Percentiles rank a stretch among this genome's conserved stretches.
Conservation (phyloP, 2,329 filamentous ascomycete species). For the Amesomyces nigricolor region DNA sequence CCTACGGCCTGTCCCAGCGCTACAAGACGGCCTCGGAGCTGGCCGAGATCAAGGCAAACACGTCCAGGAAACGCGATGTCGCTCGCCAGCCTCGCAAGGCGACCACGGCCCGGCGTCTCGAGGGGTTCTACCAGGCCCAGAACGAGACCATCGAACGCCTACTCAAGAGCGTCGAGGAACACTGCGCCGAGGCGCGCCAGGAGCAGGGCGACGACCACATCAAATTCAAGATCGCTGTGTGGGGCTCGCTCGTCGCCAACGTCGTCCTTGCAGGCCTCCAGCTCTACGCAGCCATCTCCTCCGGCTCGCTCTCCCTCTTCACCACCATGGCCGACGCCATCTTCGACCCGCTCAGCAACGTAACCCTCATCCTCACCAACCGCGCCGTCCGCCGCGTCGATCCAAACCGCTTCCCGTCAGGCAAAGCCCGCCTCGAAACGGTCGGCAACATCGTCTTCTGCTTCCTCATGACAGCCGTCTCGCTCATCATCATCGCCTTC, state of each 20-base stretch:
- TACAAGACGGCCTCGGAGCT: constrained; percentile 77
- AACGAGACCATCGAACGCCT: constrained; percentile 91
- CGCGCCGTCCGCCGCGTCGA: constrained; percentile 87
- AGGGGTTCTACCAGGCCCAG: constrained; percentile 81
- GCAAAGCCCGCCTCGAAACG: constrained; percentile 90
- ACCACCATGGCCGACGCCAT: constrained; percentile 95
- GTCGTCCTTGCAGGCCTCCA: constrained; percentile 73
- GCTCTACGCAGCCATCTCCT: constrained; percentile 80
- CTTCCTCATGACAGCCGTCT: constrained; percentile 91
- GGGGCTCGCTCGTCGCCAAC: constrained; percentile 72
- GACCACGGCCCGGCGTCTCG: constrained; percentile 42
- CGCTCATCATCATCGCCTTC: constrained; percentile 86
- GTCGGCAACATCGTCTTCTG: constrained; percentile 95
- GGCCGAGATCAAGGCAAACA: constrained; percentile 71
- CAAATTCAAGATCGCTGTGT: constrained; percentile 62
- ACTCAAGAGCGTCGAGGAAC: constrained; percentile 88
- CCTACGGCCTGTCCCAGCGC: constrained; percentile 69
- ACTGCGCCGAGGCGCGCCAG: constrained; percentile 73
- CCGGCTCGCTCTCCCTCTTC: constrained; percentile 88
- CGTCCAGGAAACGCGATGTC: constrained; percentile 65
- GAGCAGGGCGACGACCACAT: constrained; percentile 76
- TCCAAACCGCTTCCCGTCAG: constrained; percentile 77
- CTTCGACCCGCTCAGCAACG: constrained; percentile 86
- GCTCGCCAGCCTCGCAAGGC: constrained; percentile 27
- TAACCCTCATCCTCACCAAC: constrained; percentile 80